A percentile compares a stretch with the other conserved stretches of the same genome.
Conservation (phyloP, 192 early-diverging fungal genomes). For the Coemansia reversa region DNA sequence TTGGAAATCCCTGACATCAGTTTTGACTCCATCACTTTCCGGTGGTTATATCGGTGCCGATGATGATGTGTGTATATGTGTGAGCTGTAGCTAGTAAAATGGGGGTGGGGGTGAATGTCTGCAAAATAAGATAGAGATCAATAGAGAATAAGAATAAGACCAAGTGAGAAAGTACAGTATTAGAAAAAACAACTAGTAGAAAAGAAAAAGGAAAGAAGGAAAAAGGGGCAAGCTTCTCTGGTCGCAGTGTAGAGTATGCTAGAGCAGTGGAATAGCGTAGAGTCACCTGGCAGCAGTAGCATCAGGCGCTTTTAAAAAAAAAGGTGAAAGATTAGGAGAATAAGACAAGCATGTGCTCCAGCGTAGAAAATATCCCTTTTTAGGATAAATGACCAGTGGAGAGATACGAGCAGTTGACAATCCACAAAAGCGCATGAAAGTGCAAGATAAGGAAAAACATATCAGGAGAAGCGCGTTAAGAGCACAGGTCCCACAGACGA, state of each 20-base stretch:
- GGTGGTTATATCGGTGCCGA: not conserved
- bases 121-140: not conserved
- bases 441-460: not conserved
- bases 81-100: too few relatives aligned
- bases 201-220: not conserved
- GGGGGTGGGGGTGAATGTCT: not conserved
- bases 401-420: not conserved
- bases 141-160: not conserved
- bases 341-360: not conserved
- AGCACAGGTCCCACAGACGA: constrained; percentile 47
- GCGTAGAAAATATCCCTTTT: not conserved
- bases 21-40: not conserved
- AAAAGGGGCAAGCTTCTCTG: not conserved
- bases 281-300: not conserved
- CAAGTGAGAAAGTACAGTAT: not conserved
- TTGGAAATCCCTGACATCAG: constrained; percentile 51
- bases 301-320: not conserved
- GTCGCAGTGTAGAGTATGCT: not conserved
- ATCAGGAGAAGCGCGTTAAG: not conserved
- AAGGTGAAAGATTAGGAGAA: not conserved
- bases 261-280: not conserved
- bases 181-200: not conserved
- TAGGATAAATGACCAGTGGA: not conserved
- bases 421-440: not conserved
- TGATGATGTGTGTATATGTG: not conserved